Percentiles rank a stretch among this genome's conserved stretches.
phyloP scores from a whole-genome alignment of 106 monocot species.

The Hemerocallis citrina region DNA sequence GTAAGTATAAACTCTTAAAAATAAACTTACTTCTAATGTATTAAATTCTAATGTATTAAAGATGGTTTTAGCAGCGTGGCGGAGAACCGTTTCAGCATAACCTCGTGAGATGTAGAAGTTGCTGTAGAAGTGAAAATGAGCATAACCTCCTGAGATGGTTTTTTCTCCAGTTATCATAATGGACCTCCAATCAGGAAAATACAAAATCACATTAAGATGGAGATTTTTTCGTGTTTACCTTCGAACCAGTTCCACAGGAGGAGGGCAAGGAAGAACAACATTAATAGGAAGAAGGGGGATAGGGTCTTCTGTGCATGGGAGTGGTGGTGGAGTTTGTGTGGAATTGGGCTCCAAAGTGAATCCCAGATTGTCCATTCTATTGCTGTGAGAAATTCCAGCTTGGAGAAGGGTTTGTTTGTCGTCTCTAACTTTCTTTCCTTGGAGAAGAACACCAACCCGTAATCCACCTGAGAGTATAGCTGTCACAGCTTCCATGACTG shows the following conservation, averaged over 20 bases:
- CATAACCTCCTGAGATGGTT: no score
- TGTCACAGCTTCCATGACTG: constrained; percentile 74
- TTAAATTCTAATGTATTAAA: no score
- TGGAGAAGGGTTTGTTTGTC: constrained; percentile 62
- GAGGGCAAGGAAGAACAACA: constrained; percentile 11
- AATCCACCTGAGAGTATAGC: constrained; percentile 62
- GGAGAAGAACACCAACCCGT: constrained; percentile 50
- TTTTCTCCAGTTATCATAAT: no score
- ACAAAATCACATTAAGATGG: no score
- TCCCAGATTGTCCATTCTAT: constrained; percentile 51
- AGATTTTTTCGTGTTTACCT: no score
- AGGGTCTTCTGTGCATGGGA: constrained; percentile 12
- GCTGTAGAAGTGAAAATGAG: no score
- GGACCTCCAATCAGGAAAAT: no score
- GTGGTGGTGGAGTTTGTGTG: constrained; percentile 17
- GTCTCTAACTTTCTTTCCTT: constrained; percentile 75
- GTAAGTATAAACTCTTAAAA: no score
- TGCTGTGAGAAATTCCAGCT: constrained; percentile 52
- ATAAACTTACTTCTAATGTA: no score
- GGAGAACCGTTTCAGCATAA: no score
- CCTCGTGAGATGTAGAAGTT: no score
- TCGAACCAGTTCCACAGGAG: constrained; percentile 25
- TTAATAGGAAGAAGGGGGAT: not conserved
- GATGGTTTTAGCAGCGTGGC: no score
- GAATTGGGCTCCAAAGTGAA: constrained; percentile 73